Conservation (phyloP, 306 rosid genomes). For the Pyrus pyrifolia region DNA sequence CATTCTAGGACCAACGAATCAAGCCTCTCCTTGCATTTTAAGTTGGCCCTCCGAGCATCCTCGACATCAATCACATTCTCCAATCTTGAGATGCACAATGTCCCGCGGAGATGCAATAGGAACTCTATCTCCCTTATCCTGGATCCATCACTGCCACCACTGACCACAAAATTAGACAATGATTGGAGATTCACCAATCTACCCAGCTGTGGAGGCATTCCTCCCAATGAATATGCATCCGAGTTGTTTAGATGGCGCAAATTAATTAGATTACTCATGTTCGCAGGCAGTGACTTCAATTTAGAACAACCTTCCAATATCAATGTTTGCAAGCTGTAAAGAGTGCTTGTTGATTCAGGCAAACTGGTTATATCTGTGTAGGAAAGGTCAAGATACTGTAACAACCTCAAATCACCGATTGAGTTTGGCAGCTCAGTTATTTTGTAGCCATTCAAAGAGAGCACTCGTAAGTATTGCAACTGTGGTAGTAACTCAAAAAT, state of each 20-base stretch:
- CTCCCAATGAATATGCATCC: neutral
- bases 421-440: constrained; percentile 1
- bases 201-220: neutral
- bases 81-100: neutral
- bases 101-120: too few species aligned
- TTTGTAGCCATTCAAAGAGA: neutral
- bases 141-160: neutral
- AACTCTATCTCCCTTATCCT: too few species aligned
- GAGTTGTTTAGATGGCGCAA: neutral
- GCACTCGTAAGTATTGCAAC: constrained; percentile 2
- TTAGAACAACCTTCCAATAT: neutral
- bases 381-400: constrained; percentile 16
- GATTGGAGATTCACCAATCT: neutral
- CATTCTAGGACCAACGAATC: too few species aligned
- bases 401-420: constrained; percentile 1
- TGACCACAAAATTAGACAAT: neutral
- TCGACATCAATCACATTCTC: neutral
- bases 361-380: neutral
- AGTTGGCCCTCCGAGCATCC: neutral
- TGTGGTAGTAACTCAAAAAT: neutral
- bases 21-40: neutral
- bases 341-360: neutral
- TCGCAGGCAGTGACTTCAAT: neutral
- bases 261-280: neutral
- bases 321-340: neutral